Base-by-base conservation (phyloP, 116 monocot genomes). In the Papilionanthe hybrid region DNA sequence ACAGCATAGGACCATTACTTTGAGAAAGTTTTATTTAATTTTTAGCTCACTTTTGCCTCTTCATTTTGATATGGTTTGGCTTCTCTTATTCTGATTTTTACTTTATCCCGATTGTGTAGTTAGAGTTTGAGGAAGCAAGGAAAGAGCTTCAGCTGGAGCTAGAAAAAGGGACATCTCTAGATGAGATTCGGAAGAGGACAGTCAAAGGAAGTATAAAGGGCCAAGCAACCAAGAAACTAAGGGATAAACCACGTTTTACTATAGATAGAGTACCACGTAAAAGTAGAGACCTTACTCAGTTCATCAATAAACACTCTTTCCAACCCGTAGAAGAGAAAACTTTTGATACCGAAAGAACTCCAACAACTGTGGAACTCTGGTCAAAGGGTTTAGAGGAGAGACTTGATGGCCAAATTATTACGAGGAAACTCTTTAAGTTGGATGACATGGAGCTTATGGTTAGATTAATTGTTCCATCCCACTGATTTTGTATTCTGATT, bases 61-160 rank as follows among this genome's bases (percentile, higher is more conserved):
- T 72, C 42, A 27, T 22, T 72, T 15, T 72, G 41, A 20, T 20
- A 48, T 43, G 18, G 9, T 72, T 43, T 72, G 15, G 13, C 32
- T 32, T 29, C 18, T 72, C 0, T 32, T 37, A 11, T 37, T 32
- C 71, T 71, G 32, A 30, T 71, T 71, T 32, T 71, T 10, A 71
- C 27, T 71, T 71, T 20, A 72, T 44, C 32, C 68, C 41, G 20
- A 49, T 87, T 79, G 30, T 68, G 49, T 76, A 96, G 96, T 58
- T 87, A 74, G 96, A 96, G 66, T 93, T 93, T 89, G 92, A 92
- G 80, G 89, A 91, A 85, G 96, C 96, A 81, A 93, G 88, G 80
- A 89, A 89, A 81, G 93, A 94, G 27, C 88, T 96, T 60, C 84
- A 86, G 60, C 50, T 79, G 65, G 89, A 93, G 84, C 42, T 93